A percentile compares a stretch with the other conserved stretches of the same genome.
phyloP scores from a whole-genome alignment of 768 basidiomycete species.

The Suillus ampliporus region DNA sequence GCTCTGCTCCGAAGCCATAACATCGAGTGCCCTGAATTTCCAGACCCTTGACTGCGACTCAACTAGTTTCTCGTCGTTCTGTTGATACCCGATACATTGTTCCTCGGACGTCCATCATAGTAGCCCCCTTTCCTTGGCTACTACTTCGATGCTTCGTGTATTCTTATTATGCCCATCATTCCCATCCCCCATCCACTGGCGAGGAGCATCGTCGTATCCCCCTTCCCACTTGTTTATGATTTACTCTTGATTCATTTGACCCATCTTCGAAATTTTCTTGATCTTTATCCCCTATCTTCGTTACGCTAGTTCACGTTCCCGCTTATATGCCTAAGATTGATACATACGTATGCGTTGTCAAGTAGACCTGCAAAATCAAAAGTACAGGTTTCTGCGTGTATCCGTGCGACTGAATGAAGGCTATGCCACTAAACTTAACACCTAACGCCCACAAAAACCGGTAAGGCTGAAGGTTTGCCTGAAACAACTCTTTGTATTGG shows the following conservation, averaged over 20 bases:
- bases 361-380: conserved; percentile 13
- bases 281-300: conserved; percentile 8
- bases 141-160: conserved; percentile 53
- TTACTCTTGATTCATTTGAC: neutral
- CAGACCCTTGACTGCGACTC: conserved; percentile 28
- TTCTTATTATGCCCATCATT: conserved; percentile 27
- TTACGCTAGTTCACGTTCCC: conserved; percentile 2
- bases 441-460: neutral
- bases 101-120: neutral
- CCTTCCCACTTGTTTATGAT: conserved; percentile 19
- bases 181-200: conserved; percentile 50
- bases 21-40: conserved; percentile 59
- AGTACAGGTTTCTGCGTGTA: neutral
- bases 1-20: conserved; percentile 63
- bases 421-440: neutral
- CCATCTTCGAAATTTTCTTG: conserved; percentile 2
- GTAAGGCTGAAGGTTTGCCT: neutral
- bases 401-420: neutral
- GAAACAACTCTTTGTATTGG: neutral
- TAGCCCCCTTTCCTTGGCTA: conserved; percentile 15
- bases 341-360: conserved; percentile 9
- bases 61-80: conserved; percentile 15
- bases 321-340: conserved; percentile 4
- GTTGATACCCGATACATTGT: neutral
- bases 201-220: conserved; percentile 62